Evolutionary conservation across 2,329 filamentous ascomycete genomes (phyloP).

Genomic region (Ophiostoma perfectum): DNA sequence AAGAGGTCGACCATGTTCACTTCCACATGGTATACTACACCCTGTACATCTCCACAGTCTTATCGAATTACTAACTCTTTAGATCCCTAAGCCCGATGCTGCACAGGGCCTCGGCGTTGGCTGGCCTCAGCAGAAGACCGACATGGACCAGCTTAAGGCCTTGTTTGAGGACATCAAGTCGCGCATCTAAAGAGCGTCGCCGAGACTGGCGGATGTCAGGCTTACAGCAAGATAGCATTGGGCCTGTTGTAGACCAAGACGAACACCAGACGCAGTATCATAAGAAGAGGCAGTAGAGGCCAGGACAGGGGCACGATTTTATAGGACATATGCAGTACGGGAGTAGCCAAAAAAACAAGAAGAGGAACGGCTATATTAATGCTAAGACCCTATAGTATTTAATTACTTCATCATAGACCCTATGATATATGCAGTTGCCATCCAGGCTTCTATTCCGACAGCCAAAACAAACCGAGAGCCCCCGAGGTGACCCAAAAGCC

Average conservation of each 20-base stretch:
- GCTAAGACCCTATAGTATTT: not conserved
- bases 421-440: not conserved
- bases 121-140: conserved; percentile 70
- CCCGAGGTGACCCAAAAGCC: no score
- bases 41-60: not conserved
- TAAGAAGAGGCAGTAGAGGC: not conserved
- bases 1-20: conserved; percentile 89
- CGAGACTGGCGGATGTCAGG: not conserved
- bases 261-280: not conserved
- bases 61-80: not conserved
- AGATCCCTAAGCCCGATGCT: conserved; percentile 92
- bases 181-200: conserved; percentile 59
- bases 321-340: not conserved
- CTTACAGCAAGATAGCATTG: not conserved
- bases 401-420: not conserved
- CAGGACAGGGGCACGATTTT: not conserved
- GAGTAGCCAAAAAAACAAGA: not conserved
- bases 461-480: not conserved
- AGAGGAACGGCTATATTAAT: not conserved
- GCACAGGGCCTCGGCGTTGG: conserved; percentile 64
- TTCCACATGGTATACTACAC: conserved; percentile 73
- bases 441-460: not conserved
- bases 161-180: conserved; percentile 78
- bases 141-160: conserved; percentile 79
- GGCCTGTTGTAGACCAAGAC: not conserved